Evolutionary conservation across 257 asterid species (phyloP).

Genomic region (Rauvolfia tetraphylla): DNA sequence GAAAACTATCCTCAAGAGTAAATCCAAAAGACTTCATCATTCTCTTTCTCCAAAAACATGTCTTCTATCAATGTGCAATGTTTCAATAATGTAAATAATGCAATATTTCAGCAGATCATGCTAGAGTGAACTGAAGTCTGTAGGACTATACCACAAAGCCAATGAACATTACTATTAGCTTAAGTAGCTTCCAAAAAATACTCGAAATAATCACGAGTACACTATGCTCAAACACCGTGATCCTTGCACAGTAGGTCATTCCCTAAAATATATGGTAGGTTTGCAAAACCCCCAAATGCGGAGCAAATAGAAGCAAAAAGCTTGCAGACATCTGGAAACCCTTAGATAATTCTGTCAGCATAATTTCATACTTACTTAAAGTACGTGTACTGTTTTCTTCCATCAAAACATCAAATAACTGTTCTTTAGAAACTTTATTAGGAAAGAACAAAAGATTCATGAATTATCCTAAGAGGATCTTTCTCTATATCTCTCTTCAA

Average conservation of each 20-base stretch:
- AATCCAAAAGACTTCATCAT: not conserved
- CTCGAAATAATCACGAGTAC: not conserved
- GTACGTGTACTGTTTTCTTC: not conserved
- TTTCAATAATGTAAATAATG: not conserved
- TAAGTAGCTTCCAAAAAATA: not conserved
- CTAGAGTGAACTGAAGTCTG: not conserved
- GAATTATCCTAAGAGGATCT: not conserved
- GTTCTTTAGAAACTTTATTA: not conserved
- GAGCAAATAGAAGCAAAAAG: not conserved
- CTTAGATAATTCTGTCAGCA: not conserved
- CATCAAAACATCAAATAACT: not conserved
- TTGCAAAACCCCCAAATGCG: not conserved
- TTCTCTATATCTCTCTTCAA: not conserved
- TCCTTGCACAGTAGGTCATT: not conserved
- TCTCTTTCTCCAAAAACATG: not conserved
- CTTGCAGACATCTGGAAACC: not conserved
- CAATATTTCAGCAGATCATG: not conserved
- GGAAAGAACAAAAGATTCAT: not conserved
- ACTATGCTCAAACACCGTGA: not conserved
- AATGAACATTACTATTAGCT: not conserved
- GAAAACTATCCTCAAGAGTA: not conserved
- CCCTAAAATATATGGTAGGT: not conserved
- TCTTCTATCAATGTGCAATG: not conserved
- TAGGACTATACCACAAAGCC: not conserved
- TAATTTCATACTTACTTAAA: not conserved